Conservation (phyloP, 2,329 filamentous ascomycete species). For the Coniochaeta sp. region DNA sequence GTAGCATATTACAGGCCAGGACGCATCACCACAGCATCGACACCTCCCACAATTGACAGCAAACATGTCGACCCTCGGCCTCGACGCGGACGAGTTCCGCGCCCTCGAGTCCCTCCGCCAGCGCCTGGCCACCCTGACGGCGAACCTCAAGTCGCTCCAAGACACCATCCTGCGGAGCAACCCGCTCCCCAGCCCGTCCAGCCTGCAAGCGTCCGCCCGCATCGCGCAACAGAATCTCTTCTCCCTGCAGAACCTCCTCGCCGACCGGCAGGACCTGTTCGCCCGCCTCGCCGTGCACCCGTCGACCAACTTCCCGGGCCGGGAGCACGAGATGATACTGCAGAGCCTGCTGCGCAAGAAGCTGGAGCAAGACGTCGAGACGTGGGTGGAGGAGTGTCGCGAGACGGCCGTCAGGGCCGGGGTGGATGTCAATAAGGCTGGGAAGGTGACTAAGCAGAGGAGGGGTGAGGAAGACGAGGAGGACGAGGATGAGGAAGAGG, state of each 20-base stretch:
- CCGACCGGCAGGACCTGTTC: constrained; percentile 60
- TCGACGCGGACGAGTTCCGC: constrained; percentile 55
- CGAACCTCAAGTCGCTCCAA: constrained; percentile 59
- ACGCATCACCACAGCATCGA: too few relatives aligned
- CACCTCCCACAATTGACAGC: neutral
- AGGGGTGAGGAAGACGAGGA: constrained; percentile 10
- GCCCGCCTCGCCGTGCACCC: constrained; percentile 67
- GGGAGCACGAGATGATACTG: constrained; percentile 58
- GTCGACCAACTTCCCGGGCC: constrained; percentile 66
- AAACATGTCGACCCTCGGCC: constrained; percentile 35
- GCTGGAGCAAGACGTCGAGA: constrained; percentile 69
- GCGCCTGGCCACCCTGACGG: constrained; percentile 60
- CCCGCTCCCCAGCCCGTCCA: constrained; percentile 64
- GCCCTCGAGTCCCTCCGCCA: constrained; percentile 64
- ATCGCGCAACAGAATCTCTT: constrained; percentile 66
- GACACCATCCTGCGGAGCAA: constrained; percentile 53
- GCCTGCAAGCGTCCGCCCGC: constrained; percentile 62
- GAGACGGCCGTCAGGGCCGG: constrained; percentile 30
- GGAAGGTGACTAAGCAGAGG: constrained; percentile 8
- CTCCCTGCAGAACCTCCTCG: constrained; percentile 57
- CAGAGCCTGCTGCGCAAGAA: constrained; percentile 74
- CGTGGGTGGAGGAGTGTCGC: constrained; percentile 60
- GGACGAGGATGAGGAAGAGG: constrained; percentile 36
- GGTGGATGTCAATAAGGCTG: constrained; percentile 21
- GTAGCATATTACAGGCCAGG: too few relatives aligned